Evolutionary conservation across 2,329 filamentous ascomycete genomes (phyloP).

Genomic region (Trichophaea hybrida): DNA sequence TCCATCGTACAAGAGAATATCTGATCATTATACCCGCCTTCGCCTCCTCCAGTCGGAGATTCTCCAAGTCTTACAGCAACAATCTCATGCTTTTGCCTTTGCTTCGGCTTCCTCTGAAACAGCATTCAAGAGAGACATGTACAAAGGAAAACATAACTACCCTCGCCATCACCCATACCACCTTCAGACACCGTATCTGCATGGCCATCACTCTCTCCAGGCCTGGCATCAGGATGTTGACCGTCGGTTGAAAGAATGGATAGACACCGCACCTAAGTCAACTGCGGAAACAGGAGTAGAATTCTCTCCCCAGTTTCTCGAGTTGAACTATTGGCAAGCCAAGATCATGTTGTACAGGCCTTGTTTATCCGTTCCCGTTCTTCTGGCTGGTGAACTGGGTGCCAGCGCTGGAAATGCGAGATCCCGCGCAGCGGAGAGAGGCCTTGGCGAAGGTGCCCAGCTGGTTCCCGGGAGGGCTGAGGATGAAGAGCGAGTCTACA

Average conservation of each 20-base stretch:
- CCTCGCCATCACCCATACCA: conserved; percentile 49
- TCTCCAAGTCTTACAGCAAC: conserved; percentile 80
- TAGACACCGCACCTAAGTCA: conserved; percentile 56
- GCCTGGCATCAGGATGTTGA: conserved; percentile 84
- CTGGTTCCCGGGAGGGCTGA: conserved; percentile 14
- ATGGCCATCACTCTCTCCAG: conserved; percentile 69
- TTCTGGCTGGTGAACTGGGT: conserved; percentile 64
- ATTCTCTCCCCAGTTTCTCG: conserved; percentile 78
- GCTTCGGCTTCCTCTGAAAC: conserved; percentile 42
- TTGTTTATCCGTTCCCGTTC: conserved; percentile 69
- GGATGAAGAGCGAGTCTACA: conserved; percentile 74
- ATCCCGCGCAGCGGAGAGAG: conserved; percentile 17
- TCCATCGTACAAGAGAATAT: conserved; percentile 78
- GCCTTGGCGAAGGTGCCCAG: conserved; percentile 12
- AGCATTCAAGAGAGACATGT: conserved; percentile 13
- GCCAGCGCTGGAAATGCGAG: conserved; percentile 15
- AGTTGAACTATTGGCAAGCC: conserved; percentile 95
- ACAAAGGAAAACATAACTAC: conserved; percentile 19
- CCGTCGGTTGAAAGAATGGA: conserved; percentile 70
- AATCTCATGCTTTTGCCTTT: conserved; percentile 54
- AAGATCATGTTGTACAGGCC: conserved; percentile 92
- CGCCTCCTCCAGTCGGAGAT: conserved; percentile 88
- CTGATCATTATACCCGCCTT: conserved; percentile 82
- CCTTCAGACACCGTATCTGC: conserved; percentile 71
- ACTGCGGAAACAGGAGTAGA: conserved; percentile 69